Evolutionary conservation across 2,329 filamentous ascomycete genomes (phyloP), one percentile per base, ranked within the genome.

Genomic region (Mycosphaerelloides madeirae): DNA sequence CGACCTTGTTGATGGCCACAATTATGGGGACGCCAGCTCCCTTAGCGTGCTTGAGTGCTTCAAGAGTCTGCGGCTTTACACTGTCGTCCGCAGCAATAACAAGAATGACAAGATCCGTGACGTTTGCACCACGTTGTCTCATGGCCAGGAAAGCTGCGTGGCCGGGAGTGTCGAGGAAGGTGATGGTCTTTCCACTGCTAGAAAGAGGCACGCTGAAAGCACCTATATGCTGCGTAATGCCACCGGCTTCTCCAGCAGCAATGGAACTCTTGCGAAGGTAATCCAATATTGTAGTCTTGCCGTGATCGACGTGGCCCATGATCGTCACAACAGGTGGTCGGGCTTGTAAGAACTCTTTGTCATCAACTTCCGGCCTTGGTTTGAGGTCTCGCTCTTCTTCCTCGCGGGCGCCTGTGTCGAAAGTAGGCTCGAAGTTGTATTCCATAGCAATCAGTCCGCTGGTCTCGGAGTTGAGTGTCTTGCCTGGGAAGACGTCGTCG

Each of bases 261-360:
- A 98, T 81, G 6, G 89, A 96, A 1, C 90, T 93, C 58, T 95
- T 94, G 29, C 93, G 85, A 34, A 98, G 74, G 69, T 84, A 97
- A 64, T 98, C 93, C 8, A 98, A 75, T 32, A 98, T 82, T 0
- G 94, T 98, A 1, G 93, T 98, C 72, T 98, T 98, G 42, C 93
- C 93, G 65, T 98, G 93, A 64, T 98, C 94, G 57, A 98, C 93
- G 54, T 98, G 93, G 2, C 93, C 93, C 94, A 98, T 98, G 61
- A 98, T 98, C 0, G 94, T 97, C 31, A 98, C 90, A 29, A 98
- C 88, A 0, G 93, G 94, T 6, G 93, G 91, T 13, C 94, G 80
- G 28, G 73, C 67, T 2, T 89, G 88, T 6, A 96, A 68, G 12
- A 66, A 57, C 0, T 84, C 80, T 38, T 73, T 77, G 64, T 91